These are phyloP conservation scores for Cylindrotheca closterium DNA, from an alignment of 108 stramenopile genomes.

Conservation along the genomic window DNA sequence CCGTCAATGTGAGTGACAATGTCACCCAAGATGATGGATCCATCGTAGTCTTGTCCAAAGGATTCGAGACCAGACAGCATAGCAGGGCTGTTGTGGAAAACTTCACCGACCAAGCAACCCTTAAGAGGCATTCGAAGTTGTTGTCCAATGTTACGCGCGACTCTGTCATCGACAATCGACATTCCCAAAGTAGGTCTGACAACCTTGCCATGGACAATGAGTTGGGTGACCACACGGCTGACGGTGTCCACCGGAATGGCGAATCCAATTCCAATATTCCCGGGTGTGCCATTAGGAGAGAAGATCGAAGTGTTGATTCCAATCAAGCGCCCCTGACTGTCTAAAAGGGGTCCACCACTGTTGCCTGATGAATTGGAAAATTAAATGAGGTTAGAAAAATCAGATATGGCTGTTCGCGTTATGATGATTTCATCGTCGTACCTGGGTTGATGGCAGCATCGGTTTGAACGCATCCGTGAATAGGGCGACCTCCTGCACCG, in stretches of 20 bases:
- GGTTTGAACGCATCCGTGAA: slow-evolving; percentile 74
- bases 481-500: slow-evolving; percentile 71
- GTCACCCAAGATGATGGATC: slow-evolving; percentile 58
- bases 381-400: background rate
- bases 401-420: slow-evolving; percentile 18
- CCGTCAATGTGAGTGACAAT: slow-evolving; percentile 58
- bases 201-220: slow-evolving; percentile 76
- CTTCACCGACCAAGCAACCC: slow-evolving; percentile 64
- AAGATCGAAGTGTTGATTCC: slow-evolving; percentile 89
- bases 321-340: slow-evolving; percentile 70
- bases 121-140: slow-evolving; percentile 48
- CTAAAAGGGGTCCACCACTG: slow-evolving; percentile 55
- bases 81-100: slow-evolving; percentile 52
- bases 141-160: slow-evolving; percentile 44
- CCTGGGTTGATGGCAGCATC: slow-evolving; percentile 49
- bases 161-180: slow-evolving; percentile 60
- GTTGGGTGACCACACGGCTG: slow-evolving; percentile 67
- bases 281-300: slow-evolving; percentile 50
- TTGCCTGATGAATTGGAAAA: slow-evolving; percentile 58
- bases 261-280: slow-evolving; percentile 77
- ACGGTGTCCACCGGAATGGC: slow-evolving; percentile 87
- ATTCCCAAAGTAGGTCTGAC: slow-evolving; percentile 84
- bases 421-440: background rate
- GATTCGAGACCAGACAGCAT: slow-evolving; percentile 41
- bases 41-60: slow-evolving; percentile 37